Evolutionary conservation across 495 filamentous ascomycete species (phyloP).

Genomic region (Penicillium manginii): DNA sequence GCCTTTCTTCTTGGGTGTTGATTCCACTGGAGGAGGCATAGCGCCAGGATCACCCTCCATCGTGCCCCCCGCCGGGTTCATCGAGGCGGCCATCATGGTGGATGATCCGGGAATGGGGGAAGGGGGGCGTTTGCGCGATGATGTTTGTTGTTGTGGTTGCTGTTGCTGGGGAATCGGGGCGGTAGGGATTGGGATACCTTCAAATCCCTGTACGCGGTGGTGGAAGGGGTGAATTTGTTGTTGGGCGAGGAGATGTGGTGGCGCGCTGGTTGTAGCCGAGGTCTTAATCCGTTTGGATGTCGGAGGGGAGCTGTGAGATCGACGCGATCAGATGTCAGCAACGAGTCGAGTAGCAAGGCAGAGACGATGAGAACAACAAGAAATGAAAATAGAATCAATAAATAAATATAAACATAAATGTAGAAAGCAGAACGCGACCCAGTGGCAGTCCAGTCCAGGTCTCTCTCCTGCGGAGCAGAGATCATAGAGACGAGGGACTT

Average conservation of each 20-base stretch:
- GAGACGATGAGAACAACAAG: neutral
- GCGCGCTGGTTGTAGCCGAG: conserved; percentile 41
- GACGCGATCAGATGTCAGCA: conserved; percentile 6
- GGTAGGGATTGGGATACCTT: conserved; percentile 47
- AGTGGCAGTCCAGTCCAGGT: conserved; percentile 20
- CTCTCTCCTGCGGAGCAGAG: conserved; percentile 33
- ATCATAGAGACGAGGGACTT: conserved; percentile 48
- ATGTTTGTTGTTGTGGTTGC: conserved; percentile 35
- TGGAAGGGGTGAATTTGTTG: conserved; percentile 50
- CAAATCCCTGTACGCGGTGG: conserved; percentile 41
- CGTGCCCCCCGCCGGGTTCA: conserved; percentile 30
- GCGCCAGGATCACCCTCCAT: conserved; percentile 38
- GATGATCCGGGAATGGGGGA: conserved; percentile 41
- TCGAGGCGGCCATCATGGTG: conserved; percentile 37
- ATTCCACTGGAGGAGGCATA: conserved; percentile 36
- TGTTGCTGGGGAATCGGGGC: conserved; percentile 36
- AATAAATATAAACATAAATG: too few relatives aligned
- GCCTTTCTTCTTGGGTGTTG: conserved; percentile 82
- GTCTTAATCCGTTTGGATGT: conserved; percentile 51
- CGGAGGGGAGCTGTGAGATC: conserved; percentile 42
- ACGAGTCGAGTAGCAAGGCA: conserved; percentile 13
- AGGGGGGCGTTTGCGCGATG: conserved; percentile 51
- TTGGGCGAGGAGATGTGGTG: conserved; percentile 45
- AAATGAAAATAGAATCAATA: too few relatives aligned
- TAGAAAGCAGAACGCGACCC: conserved; percentile 19